A percentile compares a stretch with the other conserved stretches of the same genome.
Conservation (phyloP, 495 filamentous ascomycete species). For the Hypoxylon perforatum region DNA sequence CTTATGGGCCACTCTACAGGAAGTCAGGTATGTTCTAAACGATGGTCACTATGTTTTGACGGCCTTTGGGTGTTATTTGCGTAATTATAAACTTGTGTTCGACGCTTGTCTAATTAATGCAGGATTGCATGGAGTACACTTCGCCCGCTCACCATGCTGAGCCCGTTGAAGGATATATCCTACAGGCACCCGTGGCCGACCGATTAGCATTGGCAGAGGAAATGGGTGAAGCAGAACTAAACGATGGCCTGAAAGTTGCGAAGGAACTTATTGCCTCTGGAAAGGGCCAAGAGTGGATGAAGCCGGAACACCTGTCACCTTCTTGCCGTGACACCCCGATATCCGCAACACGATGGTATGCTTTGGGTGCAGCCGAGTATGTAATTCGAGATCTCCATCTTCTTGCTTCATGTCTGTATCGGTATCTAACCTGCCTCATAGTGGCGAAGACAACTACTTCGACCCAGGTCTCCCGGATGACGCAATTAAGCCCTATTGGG, state of each 20-base stretch:
- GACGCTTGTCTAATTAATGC: neutral
- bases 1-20: constrained; percentile 89
- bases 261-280: constrained; percentile 63
- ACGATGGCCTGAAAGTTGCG: constrained; percentile 64
- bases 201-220: constrained; percentile 68
- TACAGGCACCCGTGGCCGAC: constrained; percentile 86
- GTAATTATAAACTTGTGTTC: neutral
- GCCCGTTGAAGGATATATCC: constrained; percentile 78
- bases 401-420: neutral
- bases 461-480: constrained; percentile 77
- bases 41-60: neutral
- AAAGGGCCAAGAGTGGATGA: constrained; percentile 67
- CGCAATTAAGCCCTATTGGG: constrained; percentile 70
- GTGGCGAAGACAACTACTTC: constrained; percentile 89
- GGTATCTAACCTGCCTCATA: constrained; percentile 41
- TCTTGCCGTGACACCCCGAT: constrained; percentile 66
- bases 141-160: constrained; percentile 51
- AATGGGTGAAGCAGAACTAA: constrained; percentile 56
- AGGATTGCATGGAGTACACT: constrained; percentile 81
- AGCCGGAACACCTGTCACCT: constrained; percentile 56
- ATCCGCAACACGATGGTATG: constrained; percentile 74
- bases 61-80: neutral
- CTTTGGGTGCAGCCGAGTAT: constrained; percentile 68
- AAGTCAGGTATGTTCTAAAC: constrained; percentile 64
- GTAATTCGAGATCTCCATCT: constrained; percentile 25